A percentile compares a stretch with the other conserved stretches of the same genome.
These are phyloP conservation scores for Singerocomus rubriflavus DNA, from an alignment of 1,284 basidiomycete genomes.

Conservation along the genomic window DNA sequence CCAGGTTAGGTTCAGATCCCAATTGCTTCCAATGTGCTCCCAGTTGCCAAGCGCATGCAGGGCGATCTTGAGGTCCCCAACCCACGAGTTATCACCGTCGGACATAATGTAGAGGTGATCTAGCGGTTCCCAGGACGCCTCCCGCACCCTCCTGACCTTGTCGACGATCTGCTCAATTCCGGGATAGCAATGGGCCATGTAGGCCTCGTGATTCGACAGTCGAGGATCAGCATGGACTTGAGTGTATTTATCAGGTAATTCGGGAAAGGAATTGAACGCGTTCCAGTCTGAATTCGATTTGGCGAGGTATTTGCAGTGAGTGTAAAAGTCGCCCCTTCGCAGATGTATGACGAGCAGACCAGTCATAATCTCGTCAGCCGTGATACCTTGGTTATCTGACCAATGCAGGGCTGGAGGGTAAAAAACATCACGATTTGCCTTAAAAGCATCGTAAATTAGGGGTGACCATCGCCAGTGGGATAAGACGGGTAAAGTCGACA, in stretches of 20 bases:
- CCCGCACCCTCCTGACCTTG: conserved; percentile 27
- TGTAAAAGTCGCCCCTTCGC: conserved; percentile 55
- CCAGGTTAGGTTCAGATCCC: conserved; percentile 36
- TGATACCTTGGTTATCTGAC: not conserved
- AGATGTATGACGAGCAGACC: conserved; percentile 55
- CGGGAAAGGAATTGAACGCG: conserved; percentile 41
- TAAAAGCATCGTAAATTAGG: conserved; percentile 35
- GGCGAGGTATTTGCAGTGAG: conserved; percentile 46
- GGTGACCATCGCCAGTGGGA: conserved; percentile 39
- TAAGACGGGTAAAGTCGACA: conserved; percentile 37
- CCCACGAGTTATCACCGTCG: conserved; percentile 46
- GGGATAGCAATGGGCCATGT: conserved; percentile 40
- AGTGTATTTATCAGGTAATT: conserved; percentile 36
- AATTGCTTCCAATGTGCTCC: conserved; percentile 28
- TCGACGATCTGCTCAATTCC: conserved; percentile 36
- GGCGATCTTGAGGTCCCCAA: conserved; percentile 42
- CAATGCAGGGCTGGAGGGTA: conserved; percentile 20
- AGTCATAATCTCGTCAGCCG: conserved; percentile 1
- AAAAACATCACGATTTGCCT: conserved; percentile 32
- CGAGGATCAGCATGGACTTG: conserved; percentile 13
- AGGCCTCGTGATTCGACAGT: conserved; percentile 29
- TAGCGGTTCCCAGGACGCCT: conserved; percentile 24
- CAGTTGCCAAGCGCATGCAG: conserved; percentile 33
- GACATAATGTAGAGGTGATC: conserved; percentile 52
- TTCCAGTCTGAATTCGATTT: conserved; percentile 37